Percentiles rank a stretch among this genome's conserved stretches.
phyloP scores from a whole-genome alignment of 768 basidiomycete genomes.

The Xanthoconium purpureum region DNA sequence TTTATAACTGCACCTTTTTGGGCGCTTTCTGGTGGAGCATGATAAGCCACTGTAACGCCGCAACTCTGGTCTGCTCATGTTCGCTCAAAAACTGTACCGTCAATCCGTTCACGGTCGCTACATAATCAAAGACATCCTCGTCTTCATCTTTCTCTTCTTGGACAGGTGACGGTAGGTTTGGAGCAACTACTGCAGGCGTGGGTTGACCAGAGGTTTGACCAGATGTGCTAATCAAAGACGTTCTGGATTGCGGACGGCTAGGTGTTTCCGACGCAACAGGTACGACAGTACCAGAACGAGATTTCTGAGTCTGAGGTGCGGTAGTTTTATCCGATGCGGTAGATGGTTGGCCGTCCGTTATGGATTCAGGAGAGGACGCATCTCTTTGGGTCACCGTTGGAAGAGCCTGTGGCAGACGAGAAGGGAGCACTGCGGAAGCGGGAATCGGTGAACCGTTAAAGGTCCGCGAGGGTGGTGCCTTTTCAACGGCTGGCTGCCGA shows the following conservation, averaged over 20 bases:
- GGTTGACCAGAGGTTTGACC: constrained; percentile 34
- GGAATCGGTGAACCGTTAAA: constrained; percentile 54
- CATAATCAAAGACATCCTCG: constrained; percentile 83
- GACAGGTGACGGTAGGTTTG: constrained; percentile 28
- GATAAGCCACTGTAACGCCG: constrained; percentile 94
- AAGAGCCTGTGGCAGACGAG: constrained; percentile 48
- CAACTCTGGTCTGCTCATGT: constrained; percentile 93
- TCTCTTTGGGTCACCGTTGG: constrained; percentile 45
- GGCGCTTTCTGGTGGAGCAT: constrained; percentile 99
- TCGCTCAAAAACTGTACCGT: constrained; percentile 95
- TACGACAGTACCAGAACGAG: constrained; percentile 26
- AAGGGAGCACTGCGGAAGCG: constrained; percentile 38
- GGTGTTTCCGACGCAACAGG: constrained; percentile 32
- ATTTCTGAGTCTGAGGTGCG: constrained; percentile 33
- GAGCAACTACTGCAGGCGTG: constrained; percentile 31
- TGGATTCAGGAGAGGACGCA: constrained; percentile 44
- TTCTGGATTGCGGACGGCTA: constrained; percentile 64
- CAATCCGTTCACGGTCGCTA: constrained; percentile 86
- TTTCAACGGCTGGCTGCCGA: constrained; percentile 25
- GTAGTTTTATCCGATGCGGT: constrained; percentile 37
- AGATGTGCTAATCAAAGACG: constrained; percentile 44
- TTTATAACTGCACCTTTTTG: constrained; percentile 60
- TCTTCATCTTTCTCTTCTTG: constrained; percentile 48
- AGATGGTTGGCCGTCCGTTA: constrained; percentile 32
- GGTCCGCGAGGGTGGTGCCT: constrained; percentile 34